A percentile compares a stretch with the other conserved stretches of the same genome.
Evolutionary conservation across 2,329 filamentous ascomycete genomes (phyloP).

Genomic region (Myriosclerotinia curreyana): DNA sequence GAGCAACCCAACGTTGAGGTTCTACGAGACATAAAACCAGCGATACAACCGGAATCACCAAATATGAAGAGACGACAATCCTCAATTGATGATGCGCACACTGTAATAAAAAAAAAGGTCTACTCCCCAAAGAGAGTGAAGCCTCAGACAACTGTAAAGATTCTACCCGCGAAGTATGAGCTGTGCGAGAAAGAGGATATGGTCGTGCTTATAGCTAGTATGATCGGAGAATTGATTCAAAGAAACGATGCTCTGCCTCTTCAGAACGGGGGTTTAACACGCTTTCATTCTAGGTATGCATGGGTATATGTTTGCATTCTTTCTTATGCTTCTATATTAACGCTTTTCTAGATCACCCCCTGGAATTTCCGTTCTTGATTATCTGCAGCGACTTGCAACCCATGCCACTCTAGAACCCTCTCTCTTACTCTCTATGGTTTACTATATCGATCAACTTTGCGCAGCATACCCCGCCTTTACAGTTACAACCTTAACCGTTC

Average conservation of each 20-base stretch:
- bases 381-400: slow-evolving; percentile 85
- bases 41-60: slow-evolving; percentile 35
- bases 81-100: slow-evolving; percentile 15
- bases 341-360: slow-evolving; percentile 56
- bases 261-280: slow-evolving; percentile 79
- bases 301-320: not conserved
- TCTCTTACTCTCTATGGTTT: slow-evolving; percentile 96
- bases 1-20: not conserved
- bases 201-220: slow-evolving; percentile 86
- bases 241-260: slow-evolving; percentile 88
- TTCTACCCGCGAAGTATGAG: slow-evolving; percentile 74
- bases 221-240: slow-evolving; percentile 91
- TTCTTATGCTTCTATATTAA: not conserved
- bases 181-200: slow-evolving; percentile 79
- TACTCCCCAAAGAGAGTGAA: slow-evolving; percentile 51
- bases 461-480: slow-evolving; percentile 91
- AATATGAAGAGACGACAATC: slow-evolving; percentile 40
- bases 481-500: slow-evolving; percentile 92
- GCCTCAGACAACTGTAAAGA: slow-evolving; percentile 51
- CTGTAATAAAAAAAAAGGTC: slow-evolving; percentile 17
- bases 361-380: slow-evolving; percentile 91
- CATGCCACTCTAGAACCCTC: slow-evolving; percentile 92
- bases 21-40: slow-evolving; percentile 32
- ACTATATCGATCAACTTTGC: slow-evolving; percentile 95
- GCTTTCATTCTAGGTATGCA: slow-evolving; percentile 84